Evolutionary conservation across 768 basidiomycete genomes (phyloP).

Genomic region (Mycena amicta): DNA sequence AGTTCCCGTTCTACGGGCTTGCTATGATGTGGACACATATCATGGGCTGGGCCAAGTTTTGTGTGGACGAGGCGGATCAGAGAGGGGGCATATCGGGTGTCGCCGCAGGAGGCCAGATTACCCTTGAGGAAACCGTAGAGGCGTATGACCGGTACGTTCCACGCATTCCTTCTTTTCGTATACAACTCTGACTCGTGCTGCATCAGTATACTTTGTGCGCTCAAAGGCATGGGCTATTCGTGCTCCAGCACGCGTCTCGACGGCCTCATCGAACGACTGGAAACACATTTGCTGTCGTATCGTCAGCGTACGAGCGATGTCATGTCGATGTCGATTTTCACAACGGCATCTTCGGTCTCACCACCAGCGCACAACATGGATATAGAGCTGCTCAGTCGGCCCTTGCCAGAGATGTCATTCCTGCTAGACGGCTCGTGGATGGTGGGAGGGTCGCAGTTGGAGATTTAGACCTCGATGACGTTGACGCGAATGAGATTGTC

Average conservation of each 20-base stretch:
- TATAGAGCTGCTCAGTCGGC: background rate
- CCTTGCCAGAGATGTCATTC: background rate
- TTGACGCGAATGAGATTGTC: too few species aligned
- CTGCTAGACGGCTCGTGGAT: background rate
- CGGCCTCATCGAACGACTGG: background rate
- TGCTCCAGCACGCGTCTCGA: background rate
- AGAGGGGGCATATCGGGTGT: background rate
- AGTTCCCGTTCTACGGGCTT: background rate
- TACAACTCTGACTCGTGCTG: background rate
- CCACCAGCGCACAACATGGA: background rate
- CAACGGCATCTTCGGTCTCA: background rate
- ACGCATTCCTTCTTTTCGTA: background rate
- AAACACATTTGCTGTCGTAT: background rate
- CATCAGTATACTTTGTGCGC: background rate
- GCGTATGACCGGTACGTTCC: background rate
- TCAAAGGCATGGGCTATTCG: background rate
- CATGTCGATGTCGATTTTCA: background rate
- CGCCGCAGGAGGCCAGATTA: background rate
- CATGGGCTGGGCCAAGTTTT: background rate
- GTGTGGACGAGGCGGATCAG: background rate
- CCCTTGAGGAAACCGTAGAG: background rate
- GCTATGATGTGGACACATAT: background rate
- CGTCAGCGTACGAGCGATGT: background rate
- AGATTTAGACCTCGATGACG: too few species aligned
- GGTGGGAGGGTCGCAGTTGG: background rate